Evolutionary conservation across 352 stramenopile species (phyloP).

Genomic region (Phytopythium boreale): DNA sequence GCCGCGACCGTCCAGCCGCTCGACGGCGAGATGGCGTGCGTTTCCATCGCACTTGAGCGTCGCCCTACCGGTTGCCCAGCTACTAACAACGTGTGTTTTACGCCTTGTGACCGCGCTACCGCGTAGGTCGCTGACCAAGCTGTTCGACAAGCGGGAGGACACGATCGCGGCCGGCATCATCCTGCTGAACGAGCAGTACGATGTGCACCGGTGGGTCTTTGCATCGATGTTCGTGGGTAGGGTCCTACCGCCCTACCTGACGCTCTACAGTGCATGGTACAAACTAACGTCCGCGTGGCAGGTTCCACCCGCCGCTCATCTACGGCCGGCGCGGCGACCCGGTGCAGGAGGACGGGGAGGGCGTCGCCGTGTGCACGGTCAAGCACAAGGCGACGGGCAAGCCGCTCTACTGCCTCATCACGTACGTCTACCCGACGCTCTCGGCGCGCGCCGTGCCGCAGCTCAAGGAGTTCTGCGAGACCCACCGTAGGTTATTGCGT

Average conservation of each 20-base stretch:
- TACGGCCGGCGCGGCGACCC: slow-evolving; percentile 73
- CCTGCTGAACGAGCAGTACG: slow-evolving; percentile 73
- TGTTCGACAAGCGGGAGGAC: slow-evolving; percentile 79
- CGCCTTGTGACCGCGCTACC: background rate
- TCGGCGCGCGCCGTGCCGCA: slow-evolving; percentile 73
- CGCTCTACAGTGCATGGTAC: background rate
- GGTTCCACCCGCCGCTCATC: slow-evolving; percentile 73
- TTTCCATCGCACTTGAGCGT: background rate
- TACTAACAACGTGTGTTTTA: background rate
- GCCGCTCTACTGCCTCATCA: slow-evolving; percentile 72
- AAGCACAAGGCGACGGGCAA: slow-evolving; percentile 29
- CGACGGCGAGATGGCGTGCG: slow-evolving; percentile 59
- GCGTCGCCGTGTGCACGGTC: slow-evolving; percentile 66
- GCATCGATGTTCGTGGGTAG: background rate
- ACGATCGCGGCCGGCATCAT: slow-evolving; percentile 74
- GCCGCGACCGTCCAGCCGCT: slow-evolving; percentile 53
- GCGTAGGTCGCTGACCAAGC: slow-evolving; percentile 38
- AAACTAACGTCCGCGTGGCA: slow-evolving; percentile 12
- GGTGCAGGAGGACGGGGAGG: slow-evolving; percentile 59
- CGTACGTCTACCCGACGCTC: slow-evolving; percentile 77
- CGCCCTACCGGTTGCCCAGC: background rate
- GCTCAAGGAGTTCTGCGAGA: slow-evolving; percentile 77
- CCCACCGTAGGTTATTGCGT: slow-evolving; percentile 25
- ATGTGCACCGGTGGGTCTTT: slow-evolving; percentile 62
- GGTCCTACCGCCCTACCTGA: background rate